phyloP scores from a whole-genome alignment of 768 basidiomycete genomes.

The Naematelia aurantialba region DNA sequence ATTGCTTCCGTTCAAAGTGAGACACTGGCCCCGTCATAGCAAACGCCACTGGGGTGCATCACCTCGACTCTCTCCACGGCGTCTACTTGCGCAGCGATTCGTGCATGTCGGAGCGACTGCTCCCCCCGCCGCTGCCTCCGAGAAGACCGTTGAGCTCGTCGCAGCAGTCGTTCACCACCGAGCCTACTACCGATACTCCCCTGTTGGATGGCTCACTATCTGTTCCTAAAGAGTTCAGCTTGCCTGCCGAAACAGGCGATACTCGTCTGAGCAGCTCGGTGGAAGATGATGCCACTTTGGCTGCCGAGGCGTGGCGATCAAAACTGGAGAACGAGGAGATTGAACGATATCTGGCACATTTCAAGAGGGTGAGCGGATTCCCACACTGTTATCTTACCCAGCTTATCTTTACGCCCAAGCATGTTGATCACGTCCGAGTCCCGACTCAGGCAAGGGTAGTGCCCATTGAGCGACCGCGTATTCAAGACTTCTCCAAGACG shows the following conservation, averaged over 20 bases:
- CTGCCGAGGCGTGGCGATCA: not conserved
- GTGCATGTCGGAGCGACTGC: not conserved
- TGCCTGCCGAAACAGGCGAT: not conserved
- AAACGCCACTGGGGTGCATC: too few species aligned
- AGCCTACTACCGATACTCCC: not conserved
- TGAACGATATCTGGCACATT: slow-evolving; percentile 7
- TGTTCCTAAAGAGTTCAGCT: not conserved
- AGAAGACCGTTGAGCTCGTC: not conserved
- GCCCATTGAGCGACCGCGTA: not conserved
- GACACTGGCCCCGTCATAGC: too few species aligned
- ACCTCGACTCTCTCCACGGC: too few species aligned
- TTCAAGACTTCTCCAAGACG: not conserved
- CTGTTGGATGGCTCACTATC: too few species aligned
- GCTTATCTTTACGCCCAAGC: not conserved
- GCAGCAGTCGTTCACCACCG: not conserved
- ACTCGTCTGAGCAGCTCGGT: not conserved
- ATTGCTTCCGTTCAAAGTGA: too few species aligned
- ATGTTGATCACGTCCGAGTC: slow-evolving; percentile 14
- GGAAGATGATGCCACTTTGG: not conserved
- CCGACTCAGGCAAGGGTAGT: not conserved
- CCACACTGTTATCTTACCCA: not conserved
- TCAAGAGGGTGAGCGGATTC: slow-evolving; percentile 5
- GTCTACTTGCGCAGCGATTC: too few species aligned
- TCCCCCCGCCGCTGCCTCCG: not conserved
- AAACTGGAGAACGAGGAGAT: slow-evolving; percentile 14